Evolutionary conservation across 805 yeast genomes (phyloP), one percentile per base, ranked within the genome.

Genomic region (Teunomyces funiuensis): DNA sequence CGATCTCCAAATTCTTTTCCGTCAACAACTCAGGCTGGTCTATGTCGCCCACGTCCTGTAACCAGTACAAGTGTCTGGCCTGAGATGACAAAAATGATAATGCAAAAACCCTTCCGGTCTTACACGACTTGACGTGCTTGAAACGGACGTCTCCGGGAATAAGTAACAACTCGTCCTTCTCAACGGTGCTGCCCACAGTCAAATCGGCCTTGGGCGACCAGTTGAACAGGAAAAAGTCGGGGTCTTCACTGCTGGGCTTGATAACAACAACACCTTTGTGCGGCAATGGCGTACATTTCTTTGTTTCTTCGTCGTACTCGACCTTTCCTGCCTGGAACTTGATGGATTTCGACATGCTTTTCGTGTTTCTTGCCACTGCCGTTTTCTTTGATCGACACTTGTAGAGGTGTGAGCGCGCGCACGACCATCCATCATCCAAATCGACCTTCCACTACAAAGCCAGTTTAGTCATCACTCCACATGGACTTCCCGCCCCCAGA

Each of bases 111-210:
- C 96, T 72, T 11, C 96, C 96, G 0, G 88, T 77, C 31, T 66
- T 75, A 61, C 95, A 85, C 20, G 86, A 78, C 38, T 71, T 61
- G 33, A 86, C 79, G 41, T 78, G 85, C 47, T 77, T 76, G 80
- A 89, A 86, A 31, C 83, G 78, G 39, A 85, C 91, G 55, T 88
- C 96, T 1, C 95, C 95, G 0, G 95, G 93, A 51, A 88, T 81
- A 31, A 88, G 77, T 49, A 87, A 69, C 44, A 86, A 70, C 49
- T 83, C 89, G 41, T 80, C 85, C 33, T 69, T 70, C 42, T 74
- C 79, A 7, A 69, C 50, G 13, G 47, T 29, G 37, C 68, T 73
- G 17, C 73, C 67, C 17, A 45, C 43, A 5, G 71, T 69, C 4
- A 69, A 60, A 33, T 62, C 69, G 22, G 75, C 79, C 42, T 85